Conservation (phyloP, 1,284 basidiomycete genomes). For the Ustilago lituana region DNA sequence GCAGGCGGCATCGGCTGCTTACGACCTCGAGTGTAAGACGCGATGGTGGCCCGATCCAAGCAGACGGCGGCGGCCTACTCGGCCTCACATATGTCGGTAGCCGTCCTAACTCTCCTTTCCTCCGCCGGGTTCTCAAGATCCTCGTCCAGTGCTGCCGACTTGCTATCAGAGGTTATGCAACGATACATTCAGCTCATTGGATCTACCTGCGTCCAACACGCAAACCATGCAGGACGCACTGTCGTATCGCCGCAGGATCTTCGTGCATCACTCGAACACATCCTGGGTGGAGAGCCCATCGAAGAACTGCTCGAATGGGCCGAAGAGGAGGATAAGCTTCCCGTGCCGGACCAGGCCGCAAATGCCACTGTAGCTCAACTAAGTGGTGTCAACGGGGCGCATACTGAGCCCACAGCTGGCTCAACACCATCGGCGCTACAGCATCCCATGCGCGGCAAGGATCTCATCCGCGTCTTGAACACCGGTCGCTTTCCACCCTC, state of each 20-base stretch:
- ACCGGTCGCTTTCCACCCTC: slow-evolving; percentile 24
- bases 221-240: slow-evolving; percentile 46
- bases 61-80: slow-evolving; percentile 46
- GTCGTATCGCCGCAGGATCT: slow-evolving; percentile 44
- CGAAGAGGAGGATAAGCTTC: slow-evolving; percentile 43
- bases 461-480: slow-evolving; percentile 31
- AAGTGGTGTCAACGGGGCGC: slow-evolving; percentile 16
- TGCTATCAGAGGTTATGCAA: slow-evolving; percentile 56
- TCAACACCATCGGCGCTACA: slow-evolving; percentile 18
- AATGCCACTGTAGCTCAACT: neutral
- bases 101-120: slow-evolving; percentile 37
- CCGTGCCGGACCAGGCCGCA: neutral
- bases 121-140: slow-evolving; percentile 51
- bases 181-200: slow-evolving; percentile 51
- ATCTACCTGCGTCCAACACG: slow-evolving; percentile 36
- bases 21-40: neutral
- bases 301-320: slow-evolving; percentile 56
- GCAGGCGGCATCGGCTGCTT: no score
- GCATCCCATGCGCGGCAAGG: slow-evolving; percentile 42
- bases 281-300: slow-evolving; percentile 48
- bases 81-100: slow-evolving; percentile 43
- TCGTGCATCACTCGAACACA: slow-evolving; percentile 44
- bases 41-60: slow-evolving; percentile 34
- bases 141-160: slow-evolving; percentile 38
- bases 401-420: slow-evolving; percentile 4